Base-by-base conservation (phyloP, 2,329 filamentous ascomycete genomes). In the Penicillium corylophilum region DNA sequence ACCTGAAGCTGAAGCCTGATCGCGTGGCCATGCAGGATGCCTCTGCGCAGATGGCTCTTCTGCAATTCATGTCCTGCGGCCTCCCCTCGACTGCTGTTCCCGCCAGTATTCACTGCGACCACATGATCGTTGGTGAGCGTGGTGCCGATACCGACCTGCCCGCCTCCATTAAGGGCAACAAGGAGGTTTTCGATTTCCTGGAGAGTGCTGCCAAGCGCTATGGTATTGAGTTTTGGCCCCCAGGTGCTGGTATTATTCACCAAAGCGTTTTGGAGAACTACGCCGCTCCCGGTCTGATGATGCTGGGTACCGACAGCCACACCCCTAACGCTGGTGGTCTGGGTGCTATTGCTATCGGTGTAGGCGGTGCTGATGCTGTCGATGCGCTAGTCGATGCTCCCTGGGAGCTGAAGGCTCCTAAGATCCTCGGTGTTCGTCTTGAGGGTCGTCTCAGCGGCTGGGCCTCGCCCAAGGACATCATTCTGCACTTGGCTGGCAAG, bases 1-100 rank as follows among this genome's bases (percentile, higher is more conserved):
- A 95, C 71, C 81, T 99, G 74, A 95, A 95, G 79, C 87, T 99
- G 73, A 96, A 96, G 75, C 94, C 94, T 20, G 94, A 99, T 73
- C 85, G 94, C 47, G 94, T 97, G 63, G 95, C 95, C 59, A 99
- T 99, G 94, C 94, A 99, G 76, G 94, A 99, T 78, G 94, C 94
- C 13, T 96, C 90, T 26, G 94, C 94, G 5, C 94, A 99, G 77
- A 99, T 99, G 94, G 94, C 94, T 1, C 79, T 99, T 59, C 78
- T 99, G 64, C 94, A 99, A 75, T 99, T 99, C 81, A 99, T 99
- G 93, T 90, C 89, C 24, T 99, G 94, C 74, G 89, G 90, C 49
- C 81, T 99, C 48, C 88, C 88, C 24, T 85, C 85, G 53, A 96
- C 94, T 2, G 92, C 92, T 9, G 93, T 99, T 44, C 94, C 94